Evolutionary conservation across 2,329 filamentous ascomycete genomes (phyloP).

Genomic region (Aspergillus tamarii): DNA sequence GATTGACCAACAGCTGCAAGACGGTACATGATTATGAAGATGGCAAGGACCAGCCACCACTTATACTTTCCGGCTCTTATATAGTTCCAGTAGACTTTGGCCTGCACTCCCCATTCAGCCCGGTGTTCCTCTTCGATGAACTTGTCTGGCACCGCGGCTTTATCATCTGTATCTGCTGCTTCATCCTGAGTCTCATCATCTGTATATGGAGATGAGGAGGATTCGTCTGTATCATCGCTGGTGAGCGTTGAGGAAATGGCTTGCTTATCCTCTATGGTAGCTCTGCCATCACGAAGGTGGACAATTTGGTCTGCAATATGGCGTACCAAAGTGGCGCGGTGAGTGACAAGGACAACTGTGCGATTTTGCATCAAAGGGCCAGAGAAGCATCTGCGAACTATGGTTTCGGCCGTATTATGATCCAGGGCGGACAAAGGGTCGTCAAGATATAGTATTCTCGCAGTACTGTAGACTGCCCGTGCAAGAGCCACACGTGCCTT

Average conservation of each 20-base stretch:
- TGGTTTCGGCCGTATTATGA: slow-evolving; percentile 65
- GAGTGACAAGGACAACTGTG: slow-evolving; percentile 64
- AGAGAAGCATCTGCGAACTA: slow-evolving; percentile 60
- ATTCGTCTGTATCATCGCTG: slow-evolving; percentile 35
- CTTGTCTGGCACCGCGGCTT: slow-evolving; percentile 66
- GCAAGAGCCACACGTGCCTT: slow-evolving; percentile 64
- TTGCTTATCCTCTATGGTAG: slow-evolving; percentile 53
- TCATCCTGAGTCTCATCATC: slow-evolving; percentile 30
- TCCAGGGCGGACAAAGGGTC: slow-evolving; percentile 64
- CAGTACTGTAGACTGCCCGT: slow-evolving; percentile 61
- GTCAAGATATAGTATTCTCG: slow-evolving; percentile 60
- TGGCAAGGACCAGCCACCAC: slow-evolving; percentile 71
- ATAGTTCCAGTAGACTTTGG: slow-evolving; percentile 80
- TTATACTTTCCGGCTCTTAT: slow-evolving; percentile 76
- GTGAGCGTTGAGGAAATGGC: slow-evolving; percentile 49
- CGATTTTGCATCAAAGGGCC: slow-evolving; percentile 59
- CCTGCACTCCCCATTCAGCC: slow-evolving; percentile 73
- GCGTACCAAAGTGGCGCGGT: slow-evolving; percentile 71
- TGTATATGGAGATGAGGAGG: slow-evolving; percentile 15
- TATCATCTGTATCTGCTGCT: slow-evolving; percentile 45
- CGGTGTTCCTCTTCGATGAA: slow-evolving; percentile 80
- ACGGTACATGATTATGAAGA: slow-evolving; percentile 66
- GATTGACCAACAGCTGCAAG: slow-evolving; percentile 67
- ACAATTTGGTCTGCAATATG: slow-evolving; percentile 74
- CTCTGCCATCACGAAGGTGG: slow-evolving; percentile 66